Base-by-base conservation (phyloP, 371 early-diverging fungal species). In the Apophysomyces sp. region DNA sequence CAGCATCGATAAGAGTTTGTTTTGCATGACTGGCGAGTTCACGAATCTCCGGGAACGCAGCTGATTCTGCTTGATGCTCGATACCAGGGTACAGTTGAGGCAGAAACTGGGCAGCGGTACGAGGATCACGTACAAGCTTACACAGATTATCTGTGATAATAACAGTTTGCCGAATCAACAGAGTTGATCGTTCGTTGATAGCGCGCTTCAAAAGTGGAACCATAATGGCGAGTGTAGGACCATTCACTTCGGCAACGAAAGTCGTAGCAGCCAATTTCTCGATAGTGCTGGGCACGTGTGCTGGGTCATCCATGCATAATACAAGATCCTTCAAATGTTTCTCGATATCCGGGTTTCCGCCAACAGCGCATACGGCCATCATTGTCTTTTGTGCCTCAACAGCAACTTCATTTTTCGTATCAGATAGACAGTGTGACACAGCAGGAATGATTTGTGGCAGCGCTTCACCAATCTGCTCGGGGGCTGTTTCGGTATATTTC, bases 181-280 rank as follows among this genome's bases (percentile, higher is more conserved):
- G 63, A 32, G 85, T 77, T 0, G 84, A 81, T 16, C 85, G 83
- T 65, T 84, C 85, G 58, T 83, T 81, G 53, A 87, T 57, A n/a
- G 84, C 87, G 74, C 87, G 84, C 52, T 80, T 79, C 53, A 87
- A 67, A 12, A 87, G 78, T 13, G 87, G 87, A 4, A 89, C 89
- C 86, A 91, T 86, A 63, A 92, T 86, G 65, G 93, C 91, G 32
- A 92, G 80, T 16, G 90, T 86, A 24, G 92, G 91, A 32, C 87
- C 89, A 58, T 85, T 86, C 65, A 92, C 92, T 66, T 87, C 88
- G 44, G 88, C 87, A 16, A 92, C 92, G 72, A 92, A 92, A 21
- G 93, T 92, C 16, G 90, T 90, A 37, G 85, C 83, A 1, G 90
- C 86, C 21, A 92, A 75, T 63, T 89, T 89, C 59, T 89, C 86